Conservation (phyloP, 768 basidiomycete species). For the Serendipita sp. region DNA sequence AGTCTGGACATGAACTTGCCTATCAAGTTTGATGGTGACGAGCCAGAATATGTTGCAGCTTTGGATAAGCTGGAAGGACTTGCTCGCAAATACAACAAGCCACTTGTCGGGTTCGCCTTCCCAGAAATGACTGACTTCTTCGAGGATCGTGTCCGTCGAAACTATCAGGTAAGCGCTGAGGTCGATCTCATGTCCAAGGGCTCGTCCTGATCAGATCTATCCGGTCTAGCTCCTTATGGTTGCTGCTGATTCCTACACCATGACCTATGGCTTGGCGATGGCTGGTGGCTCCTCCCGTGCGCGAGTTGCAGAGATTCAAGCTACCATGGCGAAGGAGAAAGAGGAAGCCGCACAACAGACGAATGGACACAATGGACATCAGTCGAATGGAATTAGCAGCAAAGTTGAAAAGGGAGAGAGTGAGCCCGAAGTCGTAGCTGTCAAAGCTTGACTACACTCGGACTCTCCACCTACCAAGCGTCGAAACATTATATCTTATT, state of each 20-base stretch:
- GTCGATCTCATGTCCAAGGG: background rate
- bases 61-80: conserved; percentile 1
- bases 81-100: conserved; percentile 3
- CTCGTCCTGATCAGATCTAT: background rate
- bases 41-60: background rate
- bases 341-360: background rate
- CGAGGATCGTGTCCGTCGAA: background rate
- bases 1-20: conserved; percentile 1
- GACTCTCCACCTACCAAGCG: no score
- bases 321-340: background rate
- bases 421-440: no score
- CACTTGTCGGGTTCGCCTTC: conserved; percentile 2
- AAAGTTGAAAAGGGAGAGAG: background rate
- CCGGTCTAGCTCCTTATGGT: background rate
- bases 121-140: conserved; percentile 3
- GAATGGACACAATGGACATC: background rate
- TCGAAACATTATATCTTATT: no score
- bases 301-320: background rate
- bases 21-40: background rate
- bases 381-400: background rate
- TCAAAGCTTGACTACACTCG: no score
- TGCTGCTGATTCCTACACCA: background rate
- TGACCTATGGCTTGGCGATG: background rate
- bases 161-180: background rate
- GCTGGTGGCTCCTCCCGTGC: background rate